These are phyloP conservation scores for Pinus taeda DNA, from an alignment of 75 land plant genomes.

Conservation along the genomic window DNA sequence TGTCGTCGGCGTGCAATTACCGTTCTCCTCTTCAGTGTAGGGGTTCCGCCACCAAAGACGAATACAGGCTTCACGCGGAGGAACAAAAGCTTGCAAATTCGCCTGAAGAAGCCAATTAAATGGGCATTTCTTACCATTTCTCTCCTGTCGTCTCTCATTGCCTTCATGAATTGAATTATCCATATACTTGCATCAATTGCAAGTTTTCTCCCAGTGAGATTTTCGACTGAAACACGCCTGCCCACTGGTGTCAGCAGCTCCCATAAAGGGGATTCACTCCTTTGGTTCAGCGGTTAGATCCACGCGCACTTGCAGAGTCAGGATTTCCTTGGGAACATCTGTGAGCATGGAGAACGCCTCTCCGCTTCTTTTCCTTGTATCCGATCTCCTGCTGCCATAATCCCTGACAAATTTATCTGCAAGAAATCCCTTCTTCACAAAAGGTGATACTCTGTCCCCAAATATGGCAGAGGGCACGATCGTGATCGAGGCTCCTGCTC, in stretches of 20 bases:
- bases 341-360: too few species aligned
- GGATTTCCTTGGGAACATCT: too few species aligned
- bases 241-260: constrained; percentile 98
- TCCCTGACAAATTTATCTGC: too few species aligned
- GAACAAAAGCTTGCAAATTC: constrained; percentile 95
- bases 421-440: too few species aligned
- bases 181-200: constrained; percentile 99
- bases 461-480: too few species aligned
- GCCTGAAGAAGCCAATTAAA: constrained; percentile 87
- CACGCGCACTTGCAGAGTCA: too few species aligned
- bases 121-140: constrained; percentile 97
- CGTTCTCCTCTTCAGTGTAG: constrained; percentile 86
- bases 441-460: too few species aligned
- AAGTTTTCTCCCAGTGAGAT: constrained; percentile 79
- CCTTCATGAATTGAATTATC: constrained; percentile 99
- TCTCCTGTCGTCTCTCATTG: constrained; percentile 97
- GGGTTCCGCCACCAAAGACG: constrained; percentile 98
- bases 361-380: too few species aligned
- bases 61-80: constrained; percentile 86
- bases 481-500: too few species aligned
- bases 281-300: too few species aligned
- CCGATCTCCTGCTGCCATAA: too few species aligned
- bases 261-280: too few species aligned
- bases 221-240: constrained; percentile 96
- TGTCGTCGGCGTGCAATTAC: constrained; percentile 83